phyloP scores from a whole-genome alignment of 345 rosid species.

The Eutrema yunnanense region DNA sequence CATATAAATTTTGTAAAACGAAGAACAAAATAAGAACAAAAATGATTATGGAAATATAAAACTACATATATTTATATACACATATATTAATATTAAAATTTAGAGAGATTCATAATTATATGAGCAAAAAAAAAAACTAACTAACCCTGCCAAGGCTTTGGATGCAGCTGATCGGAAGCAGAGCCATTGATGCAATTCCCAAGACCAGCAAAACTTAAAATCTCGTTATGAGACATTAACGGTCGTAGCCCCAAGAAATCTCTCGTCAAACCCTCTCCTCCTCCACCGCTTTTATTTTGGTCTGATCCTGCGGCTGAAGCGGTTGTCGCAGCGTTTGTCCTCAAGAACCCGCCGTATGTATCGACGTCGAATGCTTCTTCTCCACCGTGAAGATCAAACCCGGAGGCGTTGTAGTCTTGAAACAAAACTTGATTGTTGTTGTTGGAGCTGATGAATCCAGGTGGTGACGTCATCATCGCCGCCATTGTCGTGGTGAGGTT shows the following conservation, averaged over 20 bases:
- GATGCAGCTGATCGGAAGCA: conserved; percentile 42
- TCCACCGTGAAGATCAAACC: conserved; percentile 28
- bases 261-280: conserved; percentile 61
- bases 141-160: conserved; percentile 66
- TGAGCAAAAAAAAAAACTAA: background rate
- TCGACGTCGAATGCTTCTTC: conserved; percentile 34
- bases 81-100: background rate
- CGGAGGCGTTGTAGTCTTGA: conserved; percentile 41
- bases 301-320: conserved; percentile 6
- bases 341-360: conserved; percentile 41
- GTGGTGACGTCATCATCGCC: conserved; percentile 26
- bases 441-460: conserved; percentile 13
- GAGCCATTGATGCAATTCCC: conserved; percentile 48
- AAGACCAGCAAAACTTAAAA: conserved; percentile 61
- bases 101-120: background rate
- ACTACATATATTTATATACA: background rate
- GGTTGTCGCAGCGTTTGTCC: conserved; percentile 19
- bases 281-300: conserved; percentile 21
- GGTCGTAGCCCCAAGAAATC: conserved; percentile 82
- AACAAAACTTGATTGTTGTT: conserved; percentile 30
- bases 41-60: background rate
- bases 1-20: background rate
- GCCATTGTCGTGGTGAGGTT: conserved; percentile 33
- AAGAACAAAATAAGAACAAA: conserved; percentile 8
- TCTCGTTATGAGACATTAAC: conserved; percentile 59